Evolutionary conservation across 1,139 yeast genomes (phyloP).

Genomic region (Torulaspora globosa): DNA sequence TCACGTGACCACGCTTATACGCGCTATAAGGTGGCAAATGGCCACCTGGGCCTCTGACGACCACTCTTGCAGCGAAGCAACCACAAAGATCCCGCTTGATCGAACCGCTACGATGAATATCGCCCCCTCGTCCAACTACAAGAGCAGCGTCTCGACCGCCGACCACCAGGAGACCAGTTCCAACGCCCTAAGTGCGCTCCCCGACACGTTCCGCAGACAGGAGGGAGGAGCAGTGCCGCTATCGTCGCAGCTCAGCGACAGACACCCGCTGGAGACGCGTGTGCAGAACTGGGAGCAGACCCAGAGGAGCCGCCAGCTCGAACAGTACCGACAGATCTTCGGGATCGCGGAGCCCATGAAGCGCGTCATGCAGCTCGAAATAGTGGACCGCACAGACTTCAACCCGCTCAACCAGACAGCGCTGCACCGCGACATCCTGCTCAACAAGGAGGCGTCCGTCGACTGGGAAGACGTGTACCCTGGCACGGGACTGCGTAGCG

Average conservation of each 20-base stretch:
- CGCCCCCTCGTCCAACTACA: constrained; percentile 28
- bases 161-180: constrained; percentile 18
- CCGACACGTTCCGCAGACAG: constrained; percentile 36
- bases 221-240: constrained; percentile 39
- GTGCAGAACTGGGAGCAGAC: constrained; percentile 75
- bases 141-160: constrained; percentile 28
- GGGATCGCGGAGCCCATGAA: constrained; percentile 83
- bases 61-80: neutral
- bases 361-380: constrained; percentile 75
- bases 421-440: constrained; percentile 71
- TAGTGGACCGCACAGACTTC: constrained; percentile 70
- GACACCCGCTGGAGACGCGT: constrained; percentile 83
- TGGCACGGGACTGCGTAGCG: constrained; percentile 30
- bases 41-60: neutral
- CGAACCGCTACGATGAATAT: constrained; percentile 26
- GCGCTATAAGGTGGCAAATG: constrained; percentile 8
- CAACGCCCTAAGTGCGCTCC: constrained; percentile 33
- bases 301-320: constrained; percentile 66
- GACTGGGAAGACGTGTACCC: constrained; percentile 95
- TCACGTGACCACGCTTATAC: constrained; percentile 4
- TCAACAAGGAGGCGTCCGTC: constrained; percentile 66
- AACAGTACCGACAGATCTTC: constrained; percentile 73
- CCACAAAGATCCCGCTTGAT: neutral
- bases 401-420: constrained; percentile 55
- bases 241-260: constrained; percentile 67